Conservation (phyloP, 495 filamentous ascomycete genomes). For the Sporormia fimetaria region DNA sequence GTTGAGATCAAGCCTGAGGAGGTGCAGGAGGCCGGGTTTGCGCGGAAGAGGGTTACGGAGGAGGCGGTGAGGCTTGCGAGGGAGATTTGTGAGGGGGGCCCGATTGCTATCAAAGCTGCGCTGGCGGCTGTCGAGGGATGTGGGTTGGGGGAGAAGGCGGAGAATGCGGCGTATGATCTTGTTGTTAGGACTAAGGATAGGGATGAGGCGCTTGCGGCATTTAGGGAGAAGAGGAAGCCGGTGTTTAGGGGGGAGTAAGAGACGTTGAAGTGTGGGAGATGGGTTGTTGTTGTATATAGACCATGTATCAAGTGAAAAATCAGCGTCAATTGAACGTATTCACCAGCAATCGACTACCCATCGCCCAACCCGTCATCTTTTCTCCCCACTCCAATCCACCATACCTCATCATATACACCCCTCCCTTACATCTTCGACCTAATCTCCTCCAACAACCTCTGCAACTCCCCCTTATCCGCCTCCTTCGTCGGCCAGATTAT, state of each 20-base stretch:
- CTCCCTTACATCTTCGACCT: constrained; percentile 71
- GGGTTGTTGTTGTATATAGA: not conserved
- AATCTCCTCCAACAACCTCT: constrained; percentile 67
- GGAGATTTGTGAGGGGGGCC: constrained; percentile 80
- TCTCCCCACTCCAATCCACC: too few species aligned
- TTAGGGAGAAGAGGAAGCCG: constrained; percentile 83
- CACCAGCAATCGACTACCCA: too few species aligned
- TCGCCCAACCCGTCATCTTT: too few species aligned
- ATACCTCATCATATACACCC: not conserved
- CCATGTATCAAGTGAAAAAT: not conserved
- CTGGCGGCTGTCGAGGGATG: constrained; percentile 55
- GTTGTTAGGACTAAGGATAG: constrained; percentile 77
- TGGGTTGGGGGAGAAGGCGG: constrained; percentile 49
- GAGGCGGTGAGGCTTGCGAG: constrained; percentile 66
- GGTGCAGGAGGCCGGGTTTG: constrained; percentile 36
- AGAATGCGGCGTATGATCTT: constrained; percentile 66
- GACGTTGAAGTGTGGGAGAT: constrained; percentile 2
- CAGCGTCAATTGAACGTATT: not conserved
- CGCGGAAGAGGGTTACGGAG: constrained; percentile 52
- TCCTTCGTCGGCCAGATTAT: constrained; percentile 69
- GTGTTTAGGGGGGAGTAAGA: constrained; percentile 55
- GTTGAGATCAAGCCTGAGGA: constrained; percentile 54
- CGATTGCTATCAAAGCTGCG: constrained; percentile 63
- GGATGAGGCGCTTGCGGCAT: constrained; percentile 73
- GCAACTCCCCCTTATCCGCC: constrained; percentile 72